These are phyloP conservation scores for Geranium brycei DNA, from an alignment of 345 rosid genomes.

Conservation along the genomic window DNA sequence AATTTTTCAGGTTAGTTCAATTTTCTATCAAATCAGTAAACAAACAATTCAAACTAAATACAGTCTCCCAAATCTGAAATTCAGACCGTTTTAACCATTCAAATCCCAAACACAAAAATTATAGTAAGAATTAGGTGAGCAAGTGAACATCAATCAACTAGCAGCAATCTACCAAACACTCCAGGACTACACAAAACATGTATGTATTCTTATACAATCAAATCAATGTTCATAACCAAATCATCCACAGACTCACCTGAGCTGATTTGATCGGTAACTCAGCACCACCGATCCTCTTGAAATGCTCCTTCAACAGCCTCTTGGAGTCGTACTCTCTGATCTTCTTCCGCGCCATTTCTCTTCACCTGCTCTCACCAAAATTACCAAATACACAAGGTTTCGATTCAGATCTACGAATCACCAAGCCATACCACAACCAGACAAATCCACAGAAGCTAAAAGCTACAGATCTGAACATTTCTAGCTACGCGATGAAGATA, in stretches of 20 bases:
- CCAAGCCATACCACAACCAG: background rate
- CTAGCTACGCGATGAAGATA: background rate
- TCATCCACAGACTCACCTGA: conserved; percentile 6
- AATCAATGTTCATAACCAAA: background rate
- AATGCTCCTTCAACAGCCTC: conserved; percentile 19
- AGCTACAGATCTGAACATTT: background rate
- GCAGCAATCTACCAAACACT: background rate
- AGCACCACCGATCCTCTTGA: conserved; percentile 16
- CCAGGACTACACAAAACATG: background rate
- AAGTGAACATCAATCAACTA: background rate
- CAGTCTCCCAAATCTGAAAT: background rate
- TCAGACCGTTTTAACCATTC: background rate
- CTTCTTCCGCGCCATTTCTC: conserved; percentile 21
- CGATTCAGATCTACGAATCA: background rate
- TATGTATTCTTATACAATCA: background rate
- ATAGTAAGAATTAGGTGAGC: background rate
- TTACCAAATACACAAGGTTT: background rate
- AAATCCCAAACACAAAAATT: background rate
- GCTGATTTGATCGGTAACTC: conserved; percentile 16
- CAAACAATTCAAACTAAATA: background rate
- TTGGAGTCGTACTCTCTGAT: conserved; percentile 25
- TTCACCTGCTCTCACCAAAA: background rate
- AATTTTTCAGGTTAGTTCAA: background rate
- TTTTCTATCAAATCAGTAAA: background rate
- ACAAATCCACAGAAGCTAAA: background rate